A percentile compares a stretch with the other conserved stretches of the same genome.
Conservation (phyloP, 1,284 basidiomycete species). For the Ustilago nuda region DNA sequence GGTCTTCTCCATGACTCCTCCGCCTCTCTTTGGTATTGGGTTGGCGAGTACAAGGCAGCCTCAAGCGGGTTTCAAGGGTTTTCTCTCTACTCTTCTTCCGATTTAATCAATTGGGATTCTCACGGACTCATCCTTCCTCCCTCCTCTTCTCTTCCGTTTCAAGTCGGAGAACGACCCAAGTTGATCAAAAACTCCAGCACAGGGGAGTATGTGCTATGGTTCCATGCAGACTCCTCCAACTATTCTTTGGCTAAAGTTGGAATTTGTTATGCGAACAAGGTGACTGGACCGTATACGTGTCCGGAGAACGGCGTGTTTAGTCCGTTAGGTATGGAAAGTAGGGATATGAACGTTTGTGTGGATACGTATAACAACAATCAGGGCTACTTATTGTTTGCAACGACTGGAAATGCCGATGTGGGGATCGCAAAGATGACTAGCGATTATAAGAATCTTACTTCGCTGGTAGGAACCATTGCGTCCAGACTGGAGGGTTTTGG, state of each 20-base stretch:
- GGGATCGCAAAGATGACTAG: constrained; percentile 19
- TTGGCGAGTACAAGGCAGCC: constrained; percentile 25
- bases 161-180: constrained; percentile 36
- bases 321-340: constrained; percentile 27
- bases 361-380: constrained; percentile 15
- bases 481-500: constrained; percentile 31
- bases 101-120: constrained; percentile 31
- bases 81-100: constrained; percentile 33
- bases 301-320: constrained; percentile 18
- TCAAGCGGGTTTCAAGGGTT: constrained; percentile 33
- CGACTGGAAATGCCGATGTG: constrained; percentile 22
- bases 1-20: constrained; percentile 15
- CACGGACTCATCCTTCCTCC: constrained; percentile 29
- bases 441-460: constrained; percentile 27
- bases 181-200: constrained; percentile 23
- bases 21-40: constrained; percentile 29
- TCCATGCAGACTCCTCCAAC: constrained; percentile 34
- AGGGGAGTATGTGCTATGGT: constrained; percentile 34
- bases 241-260: constrained; percentile 34
- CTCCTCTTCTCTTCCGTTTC: constrained; percentile 21
- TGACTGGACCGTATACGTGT: constrained; percentile 27
- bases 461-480: constrained; percentile 6
- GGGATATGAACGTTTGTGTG: constrained; percentile 40
- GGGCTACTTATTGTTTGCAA: constrained; percentile 32
- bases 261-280: constrained; percentile 9